These are phyloP conservation scores for Mycena vulgaris DNA, from an alignment of 768 basidiomycete species.

Conservation along the genomic window DNA sequence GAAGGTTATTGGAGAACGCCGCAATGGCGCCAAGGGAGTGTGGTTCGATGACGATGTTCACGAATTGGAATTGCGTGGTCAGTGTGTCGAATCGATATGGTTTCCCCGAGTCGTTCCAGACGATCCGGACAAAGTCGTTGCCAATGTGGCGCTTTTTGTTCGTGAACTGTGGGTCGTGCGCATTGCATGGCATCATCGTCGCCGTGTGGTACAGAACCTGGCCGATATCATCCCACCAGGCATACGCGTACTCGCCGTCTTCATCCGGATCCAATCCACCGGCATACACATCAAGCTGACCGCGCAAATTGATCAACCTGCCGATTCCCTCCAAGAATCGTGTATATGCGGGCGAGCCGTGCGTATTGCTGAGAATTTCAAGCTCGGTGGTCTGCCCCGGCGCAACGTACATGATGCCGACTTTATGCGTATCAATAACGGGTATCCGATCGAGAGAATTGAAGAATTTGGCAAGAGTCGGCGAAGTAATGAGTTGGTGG, in stretches of 20 bases:
- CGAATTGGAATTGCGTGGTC: constrained; percentile 93
- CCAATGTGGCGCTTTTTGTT: constrained; percentile 97
- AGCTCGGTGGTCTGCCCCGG: constrained; percentile 89
- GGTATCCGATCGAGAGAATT: constrained; percentile 85
- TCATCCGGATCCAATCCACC: constrained; percentile 93
- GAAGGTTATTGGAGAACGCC: constrained; percentile 85
- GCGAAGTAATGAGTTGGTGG: constrained; percentile 63
- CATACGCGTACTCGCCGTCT: constrained; percentile 97
- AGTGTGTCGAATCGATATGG: constrained; percentile 95
- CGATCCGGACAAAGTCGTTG: constrained; percentile 95
- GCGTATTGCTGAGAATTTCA: constrained; percentile 90
- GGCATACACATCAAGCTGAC: constrained; percentile 93
- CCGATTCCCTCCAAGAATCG: constrained; percentile 94
- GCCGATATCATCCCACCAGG: constrained; percentile 99
- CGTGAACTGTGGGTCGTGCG: constrained; percentile 77
- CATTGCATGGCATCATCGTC: constrained; percentile 93
- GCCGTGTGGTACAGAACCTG: constrained; percentile 97
- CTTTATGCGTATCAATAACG: constrained; percentile 97
- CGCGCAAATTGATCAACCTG: constrained; percentile 87
- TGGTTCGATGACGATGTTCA: constrained; percentile 97
- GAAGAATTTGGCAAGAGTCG: constrained; percentile 71
- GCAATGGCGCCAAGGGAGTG: constrained; percentile 89
- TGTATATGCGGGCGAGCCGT: constrained; percentile 96
- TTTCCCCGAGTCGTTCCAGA: constrained; percentile 97
- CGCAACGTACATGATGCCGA: constrained; percentile 96